A percentile compares a stretch with the other conserved stretches of the same genome.
These are phyloP conservation scores for Fraxinus angustifolia DNA, from an alignment of 305 asterid genomes.

Conservation along the genomic window DNA sequence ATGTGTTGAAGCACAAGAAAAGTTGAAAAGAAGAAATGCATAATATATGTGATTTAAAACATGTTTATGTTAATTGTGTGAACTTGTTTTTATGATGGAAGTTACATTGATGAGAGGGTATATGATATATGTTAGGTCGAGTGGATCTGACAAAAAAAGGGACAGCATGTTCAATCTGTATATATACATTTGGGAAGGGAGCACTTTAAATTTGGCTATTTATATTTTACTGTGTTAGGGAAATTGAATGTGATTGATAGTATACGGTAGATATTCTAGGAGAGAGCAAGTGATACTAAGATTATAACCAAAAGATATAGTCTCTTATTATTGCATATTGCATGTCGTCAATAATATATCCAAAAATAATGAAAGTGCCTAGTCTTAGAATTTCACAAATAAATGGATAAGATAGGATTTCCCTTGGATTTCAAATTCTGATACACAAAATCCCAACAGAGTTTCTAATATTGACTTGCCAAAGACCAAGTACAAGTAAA, in stretches of 20 bases:
- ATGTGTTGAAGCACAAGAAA: neutral
- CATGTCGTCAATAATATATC: neutral
- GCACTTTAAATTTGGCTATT: neutral
- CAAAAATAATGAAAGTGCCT: neutral
- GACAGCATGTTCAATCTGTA: neutral
- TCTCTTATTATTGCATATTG: neutral
- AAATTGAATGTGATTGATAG: neutral
- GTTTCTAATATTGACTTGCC: neutral
- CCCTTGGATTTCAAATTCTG: constrained; percentile 1
- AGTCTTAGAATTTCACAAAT: neutral
- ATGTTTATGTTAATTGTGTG: neutral
- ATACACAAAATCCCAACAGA: neutral
- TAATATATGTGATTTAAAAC: neutral
- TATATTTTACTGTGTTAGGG: neutral
- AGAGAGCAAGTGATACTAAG: neutral
- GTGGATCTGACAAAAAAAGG: neutral
- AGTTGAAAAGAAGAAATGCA: neutral
- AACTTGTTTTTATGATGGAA: constrained; percentile 3
- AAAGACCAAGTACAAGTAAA: neutral
- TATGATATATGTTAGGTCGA: neutral
- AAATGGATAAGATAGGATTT: neutral
- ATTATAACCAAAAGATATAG: neutral
- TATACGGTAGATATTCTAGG: neutral
- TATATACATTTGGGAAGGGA: neutral
- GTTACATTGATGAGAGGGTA: neutral